These are phyloP conservation scores for Bifiguratus adelaidae DNA, from an alignment of 192 early-diverging fungal species.

Conservation along the genomic window DNA sequence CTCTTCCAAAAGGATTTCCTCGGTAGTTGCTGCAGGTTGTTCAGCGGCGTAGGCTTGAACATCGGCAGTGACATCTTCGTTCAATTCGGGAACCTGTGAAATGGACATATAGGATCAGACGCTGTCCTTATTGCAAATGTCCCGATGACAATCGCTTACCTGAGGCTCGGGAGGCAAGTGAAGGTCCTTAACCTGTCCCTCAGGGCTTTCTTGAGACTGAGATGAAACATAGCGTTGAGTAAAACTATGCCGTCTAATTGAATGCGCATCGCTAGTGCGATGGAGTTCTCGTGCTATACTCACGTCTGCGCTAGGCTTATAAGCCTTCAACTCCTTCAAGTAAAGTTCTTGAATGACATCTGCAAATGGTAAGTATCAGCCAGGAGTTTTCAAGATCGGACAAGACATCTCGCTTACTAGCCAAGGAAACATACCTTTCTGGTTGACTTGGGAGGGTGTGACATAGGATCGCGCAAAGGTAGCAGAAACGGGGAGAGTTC, in stretches of 20 bases:
- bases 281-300: not conserved
- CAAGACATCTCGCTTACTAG: not conserved
- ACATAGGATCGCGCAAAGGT: not conserved
- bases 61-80: not conserved
- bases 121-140: not conserved
- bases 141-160: not conserved
- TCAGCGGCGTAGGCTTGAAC: not conserved
- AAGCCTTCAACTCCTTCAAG: conserved; percentile 40
- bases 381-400: not conserved
- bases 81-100: not conserved
- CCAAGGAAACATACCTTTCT: not conserved
- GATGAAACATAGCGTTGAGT: not conserved
- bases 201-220: not conserved
- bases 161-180: not conserved
- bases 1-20: not conserved
- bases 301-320: conserved; percentile 39
- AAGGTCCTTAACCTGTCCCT: not conserved
- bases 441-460: not conserved
- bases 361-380: conserved; percentile 1
- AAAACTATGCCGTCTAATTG: not conserved
- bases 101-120: not conserved
- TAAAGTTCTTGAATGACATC: conserved; percentile 39
- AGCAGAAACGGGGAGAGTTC: not conserved
- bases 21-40: not conserved
- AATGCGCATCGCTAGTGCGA: too few relatives aligned